Base-by-base conservation (phyloP, 1,284 basidiomycete genomes). In the Fomitopsis schrenkii region DNA sequence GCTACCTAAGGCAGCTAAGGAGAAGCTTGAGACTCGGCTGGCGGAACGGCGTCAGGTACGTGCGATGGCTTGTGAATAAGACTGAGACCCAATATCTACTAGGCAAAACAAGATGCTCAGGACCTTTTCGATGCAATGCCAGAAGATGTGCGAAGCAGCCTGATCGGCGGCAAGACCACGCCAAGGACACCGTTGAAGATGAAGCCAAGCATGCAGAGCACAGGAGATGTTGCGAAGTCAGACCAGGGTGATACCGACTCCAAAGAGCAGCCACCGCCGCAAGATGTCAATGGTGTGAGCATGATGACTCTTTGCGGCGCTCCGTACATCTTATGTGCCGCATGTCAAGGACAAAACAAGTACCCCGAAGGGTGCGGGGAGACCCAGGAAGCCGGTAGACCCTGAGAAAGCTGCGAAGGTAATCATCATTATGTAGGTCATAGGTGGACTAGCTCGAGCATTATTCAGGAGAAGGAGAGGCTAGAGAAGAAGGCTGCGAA, bases 1-100 rank as follows among this genome's bases (percentile, higher is more conserved):
- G 84, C 74, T 95, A 36, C 93, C 93, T 0, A 87, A 85, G 69
- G 84, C 83, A 67, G 80, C 81, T 8, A 78, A 79, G 61, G 90
- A 92, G 62, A 91, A 84, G 71, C 83, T 83, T 1, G 81, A 86
- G 38, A 74, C 74, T n/a, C 81, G 93, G 65, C 74, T 81, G 14
- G 77, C 79, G 30, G 92, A 95, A 66, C 82, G 93, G 60, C 66
- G 80, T 19, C 83, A 87, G 76, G 93, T 89, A 60, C 50, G 82
- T 71, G 5, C 40, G 35, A 36, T 45, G 5, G 42, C n/a, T 2
- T 28, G 22, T 41, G 45, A 33, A 53, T 46, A 33, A 54, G 58
- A 52, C 58, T 26, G 7, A 57, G 62, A 46, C 26, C 28, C 40
- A 38, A 60, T 65, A 52, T 62, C 59, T n/a, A 30, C 41, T 54